These are phyloP conservation scores for Biscogniauxia marginata DNA, from an alignment of 2,329 filamentous ascomycete species.

Conservation along the genomic window DNA sequence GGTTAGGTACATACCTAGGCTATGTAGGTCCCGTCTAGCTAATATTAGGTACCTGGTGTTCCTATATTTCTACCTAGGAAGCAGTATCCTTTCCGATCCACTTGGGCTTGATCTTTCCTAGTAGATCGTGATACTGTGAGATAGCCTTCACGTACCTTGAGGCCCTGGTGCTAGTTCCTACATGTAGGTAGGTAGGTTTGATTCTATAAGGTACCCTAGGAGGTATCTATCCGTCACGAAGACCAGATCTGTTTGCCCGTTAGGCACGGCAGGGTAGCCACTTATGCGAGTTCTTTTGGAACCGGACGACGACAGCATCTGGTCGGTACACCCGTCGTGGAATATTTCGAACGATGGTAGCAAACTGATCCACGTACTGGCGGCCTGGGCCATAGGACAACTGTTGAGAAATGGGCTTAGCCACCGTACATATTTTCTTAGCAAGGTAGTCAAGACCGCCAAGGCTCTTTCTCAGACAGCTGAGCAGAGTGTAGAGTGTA, in stretches of 20 bases:
- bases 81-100: no score
- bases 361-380: background rate
- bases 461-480: background rate
- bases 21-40: background rate
- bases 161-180: background rate
- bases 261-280: background rate
- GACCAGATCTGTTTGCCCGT: background rate
- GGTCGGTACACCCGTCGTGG: background rate
- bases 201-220: no score
- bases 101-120: background rate
- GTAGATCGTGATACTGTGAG: background rate
- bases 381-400: no score
- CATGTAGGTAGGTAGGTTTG: no score
- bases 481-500: background rate
- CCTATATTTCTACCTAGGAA: no score
- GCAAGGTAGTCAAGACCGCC: no score
- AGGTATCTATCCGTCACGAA: background rate
- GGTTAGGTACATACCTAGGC: no score
- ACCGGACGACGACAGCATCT: background rate
- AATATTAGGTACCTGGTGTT: no score
- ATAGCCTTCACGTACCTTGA: background rate
- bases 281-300: background rate
- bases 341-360: background rate
- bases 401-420: no score
- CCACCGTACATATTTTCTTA: no score